Evolutionary conservation across 495 filamentous ascomycete genomes (phyloP).

Genomic region (Elasticomyces elasticus): DNA sequence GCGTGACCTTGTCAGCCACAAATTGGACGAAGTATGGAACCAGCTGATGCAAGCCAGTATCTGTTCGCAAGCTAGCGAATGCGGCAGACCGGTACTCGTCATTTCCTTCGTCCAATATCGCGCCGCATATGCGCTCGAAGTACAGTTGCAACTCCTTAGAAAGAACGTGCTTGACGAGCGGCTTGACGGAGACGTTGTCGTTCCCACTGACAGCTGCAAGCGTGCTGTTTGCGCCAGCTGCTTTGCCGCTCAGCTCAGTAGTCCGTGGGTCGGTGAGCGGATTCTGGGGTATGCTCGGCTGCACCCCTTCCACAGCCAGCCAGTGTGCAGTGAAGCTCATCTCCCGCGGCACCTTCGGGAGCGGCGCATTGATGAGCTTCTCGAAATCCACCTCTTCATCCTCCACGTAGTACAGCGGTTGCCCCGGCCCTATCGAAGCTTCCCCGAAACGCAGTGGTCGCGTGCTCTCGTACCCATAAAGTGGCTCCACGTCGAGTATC

Average conservation of each 20-base stretch:
- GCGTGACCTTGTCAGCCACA: slow-evolving; percentile 87
- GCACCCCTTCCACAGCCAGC: slow-evolving; percentile 91
- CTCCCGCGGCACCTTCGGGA: slow-evolving; percentile 92
- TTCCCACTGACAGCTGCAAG: slow-evolving; percentile 72
- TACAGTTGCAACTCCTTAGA: slow-evolving; percentile 95
- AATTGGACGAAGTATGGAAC: slow-evolving; percentile 94
- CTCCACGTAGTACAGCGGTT: slow-evolving; percentile 93
- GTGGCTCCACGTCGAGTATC: slow-evolving; percentile 81
- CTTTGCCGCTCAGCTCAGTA: slow-evolving; percentile 79
- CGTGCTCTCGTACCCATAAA: slow-evolving; percentile 90
- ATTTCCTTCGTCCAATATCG: slow-evolving; percentile 71
- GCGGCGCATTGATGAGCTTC: slow-evolving; percentile 89
- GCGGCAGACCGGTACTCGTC: slow-evolving; percentile 81
- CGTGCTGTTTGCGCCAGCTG: slow-evolving; percentile 70
- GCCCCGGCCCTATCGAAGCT: slow-evolving; percentile 84
- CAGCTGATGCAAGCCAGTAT: slow-evolving; percentile 88
- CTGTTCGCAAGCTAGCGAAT: slow-evolving; percentile 66
- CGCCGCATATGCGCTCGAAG: slow-evolving; percentile 84
- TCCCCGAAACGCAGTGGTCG: slow-evolving; percentile 83
- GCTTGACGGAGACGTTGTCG: slow-evolving; percentile 73
- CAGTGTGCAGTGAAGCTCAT: slow-evolving; percentile 89
- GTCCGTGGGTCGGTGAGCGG: slow-evolving; percentile 73
- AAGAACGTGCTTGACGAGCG: slow-evolving; percentile 85
- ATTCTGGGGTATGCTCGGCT: slow-evolving; percentile 92
- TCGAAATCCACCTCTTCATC: slow-evolving; percentile 99